Evolutionary conservation across 805 yeast species (phyloP).

Genomic region (Yarrowia alimentaria): DNA sequence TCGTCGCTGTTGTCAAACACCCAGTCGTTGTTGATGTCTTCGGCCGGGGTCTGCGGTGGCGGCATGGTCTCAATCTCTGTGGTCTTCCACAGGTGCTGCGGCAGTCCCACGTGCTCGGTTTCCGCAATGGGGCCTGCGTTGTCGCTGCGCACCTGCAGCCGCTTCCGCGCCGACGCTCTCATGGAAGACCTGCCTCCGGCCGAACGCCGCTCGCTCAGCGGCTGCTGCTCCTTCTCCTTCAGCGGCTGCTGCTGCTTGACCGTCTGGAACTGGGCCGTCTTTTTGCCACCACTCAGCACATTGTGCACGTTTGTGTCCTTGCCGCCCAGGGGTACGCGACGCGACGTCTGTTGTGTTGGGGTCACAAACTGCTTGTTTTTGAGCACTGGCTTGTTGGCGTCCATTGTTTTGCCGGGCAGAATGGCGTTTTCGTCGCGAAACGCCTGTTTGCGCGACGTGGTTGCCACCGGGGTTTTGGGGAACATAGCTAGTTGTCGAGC

Average conservation of each 20-base stretch:
- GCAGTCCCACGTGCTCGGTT: slow-evolving; percentile 8
- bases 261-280: background rate
- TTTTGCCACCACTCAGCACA: background rate
- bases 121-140: slow-evolving; percentile 3
- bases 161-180: slow-evolving; percentile 9
- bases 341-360: background rate
- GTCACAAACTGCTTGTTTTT: slow-evolving; percentile 11
- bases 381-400: background rate
- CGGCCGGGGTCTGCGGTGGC: background rate
- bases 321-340: slow-evolving; percentile 11
- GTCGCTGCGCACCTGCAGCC: slow-evolving; percentile 19
- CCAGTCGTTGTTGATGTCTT: slow-evolving; percentile 9
- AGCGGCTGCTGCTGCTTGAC: background rate
- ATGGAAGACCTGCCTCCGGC: background rate
- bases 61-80: slow-evolving; percentile 19
- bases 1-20: slow-evolving; percentile 7
- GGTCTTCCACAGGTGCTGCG: slow-evolving; percentile 1
- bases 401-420: slow-evolving; percentile 1
- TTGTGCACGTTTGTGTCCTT: slow-evolving; percentile 5
- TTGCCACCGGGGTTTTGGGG: slow-evolving; percentile 22
- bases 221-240: background rate
- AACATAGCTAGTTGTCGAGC: background rate
- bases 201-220: background rate
- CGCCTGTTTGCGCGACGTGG: slow-evolving; percentile 7
- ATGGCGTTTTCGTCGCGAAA: slow-evolving; percentile 21